Evolutionary conservation across 2,329 filamentous ascomycete genomes (phyloP).

Genomic region (Podosphaera fusca): DNA sequence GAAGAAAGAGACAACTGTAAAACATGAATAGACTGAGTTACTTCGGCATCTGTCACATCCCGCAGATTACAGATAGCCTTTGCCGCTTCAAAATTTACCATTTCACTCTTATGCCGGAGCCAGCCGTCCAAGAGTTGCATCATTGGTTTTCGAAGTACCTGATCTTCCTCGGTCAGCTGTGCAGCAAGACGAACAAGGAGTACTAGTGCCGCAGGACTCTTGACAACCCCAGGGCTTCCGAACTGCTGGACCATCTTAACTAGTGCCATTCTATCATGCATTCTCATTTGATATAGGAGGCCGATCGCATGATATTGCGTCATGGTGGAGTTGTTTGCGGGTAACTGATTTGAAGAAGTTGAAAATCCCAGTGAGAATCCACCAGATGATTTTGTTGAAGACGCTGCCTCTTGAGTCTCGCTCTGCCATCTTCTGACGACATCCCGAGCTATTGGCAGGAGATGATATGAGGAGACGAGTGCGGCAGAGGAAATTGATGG

Average conservation of each 20-base stretch:
- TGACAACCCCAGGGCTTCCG: constrained; percentile 70
- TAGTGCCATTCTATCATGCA: constrained; percentile 90
- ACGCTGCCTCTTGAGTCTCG: constrained; percentile 91
- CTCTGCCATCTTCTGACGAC: constrained; percentile 95
- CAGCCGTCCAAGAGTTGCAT: constrained; percentile 89
- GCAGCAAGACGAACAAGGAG: constrained; percentile 83
- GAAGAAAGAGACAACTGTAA: constrained; percentile 93
- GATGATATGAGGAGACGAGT: constrained; percentile 89
- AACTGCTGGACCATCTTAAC: constrained; percentile 99
- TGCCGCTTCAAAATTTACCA: constrained; percentile 97
- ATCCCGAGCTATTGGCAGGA: constrained; percentile 85
- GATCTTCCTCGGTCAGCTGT: constrained; percentile 83
- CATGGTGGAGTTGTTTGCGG: constrained; percentile 90
- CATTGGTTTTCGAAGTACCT: constrained; percentile 78
- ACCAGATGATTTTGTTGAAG: constrained; percentile 65
- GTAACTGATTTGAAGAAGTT: constrained; percentile 47
- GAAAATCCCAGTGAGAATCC: constrained; percentile 84
- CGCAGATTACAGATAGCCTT: constrained; percentile 93
- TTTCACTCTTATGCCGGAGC: constrained; percentile 95
- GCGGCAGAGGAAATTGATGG: constrained; percentile 92
- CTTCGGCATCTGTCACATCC: constrained; percentile 79
- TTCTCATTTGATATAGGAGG: constrained; percentile 90
- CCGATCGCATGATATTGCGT: constrained; percentile 97
- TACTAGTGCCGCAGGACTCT: constrained; percentile 80
- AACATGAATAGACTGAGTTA: constrained; percentile 78